Conservation (phyloP, 2,329 filamentous ascomycete genomes). For the Aspergillus intermedius region DNA sequence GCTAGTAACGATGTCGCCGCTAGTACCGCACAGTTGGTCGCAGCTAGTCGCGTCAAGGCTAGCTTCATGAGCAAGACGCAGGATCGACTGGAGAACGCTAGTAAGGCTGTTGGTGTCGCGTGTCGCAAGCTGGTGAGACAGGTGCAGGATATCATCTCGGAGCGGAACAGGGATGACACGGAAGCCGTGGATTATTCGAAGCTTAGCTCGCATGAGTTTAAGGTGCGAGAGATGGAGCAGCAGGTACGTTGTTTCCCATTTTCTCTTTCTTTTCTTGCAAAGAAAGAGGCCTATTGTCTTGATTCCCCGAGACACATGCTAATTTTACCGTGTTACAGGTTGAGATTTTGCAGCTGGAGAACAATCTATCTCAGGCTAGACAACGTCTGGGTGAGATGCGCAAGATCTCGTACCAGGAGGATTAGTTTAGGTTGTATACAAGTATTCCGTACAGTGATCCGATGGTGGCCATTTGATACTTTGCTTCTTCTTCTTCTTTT, state of each 20-base stretch:
- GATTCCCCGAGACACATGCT: not conserved
- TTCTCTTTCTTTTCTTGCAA: constrained; percentile 1
- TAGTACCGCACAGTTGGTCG: constrained; percentile 91
- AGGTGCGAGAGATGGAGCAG: constrained; percentile 98
- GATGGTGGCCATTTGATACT: not conserved
- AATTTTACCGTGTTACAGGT: constrained; percentile 53
- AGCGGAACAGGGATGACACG: constrained; percentile 69
- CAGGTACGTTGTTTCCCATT: constrained; percentile 59
- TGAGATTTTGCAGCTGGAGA: constrained; percentile 94
- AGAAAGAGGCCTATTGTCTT: not conserved
- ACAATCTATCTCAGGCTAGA: constrained; percentile 69
- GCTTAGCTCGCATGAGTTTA: constrained; percentile 91
- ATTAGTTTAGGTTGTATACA: constrained; percentile 32
- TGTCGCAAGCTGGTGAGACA: constrained; percentile 84
- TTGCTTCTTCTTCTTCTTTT: too few species aligned
- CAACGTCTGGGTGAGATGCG: constrained; percentile 92
- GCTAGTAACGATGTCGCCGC: constrained; percentile 96
- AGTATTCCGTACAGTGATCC: not conserved
- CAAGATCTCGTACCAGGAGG: constrained; percentile 89
- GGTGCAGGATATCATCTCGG: constrained; percentile 88
- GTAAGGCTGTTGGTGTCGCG: constrained; percentile 84
- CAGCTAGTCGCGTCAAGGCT: constrained; percentile 91
- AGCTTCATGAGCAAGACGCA: constrained; percentile 97
- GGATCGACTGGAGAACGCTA: constrained; percentile 81
- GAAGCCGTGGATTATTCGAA: constrained; percentile 82